Evolutionary conservation across 768 basidiomycete species (phyloP), one percentile per base, ranked within the genome.

Genomic region (Boletus reticulatus): DNA sequence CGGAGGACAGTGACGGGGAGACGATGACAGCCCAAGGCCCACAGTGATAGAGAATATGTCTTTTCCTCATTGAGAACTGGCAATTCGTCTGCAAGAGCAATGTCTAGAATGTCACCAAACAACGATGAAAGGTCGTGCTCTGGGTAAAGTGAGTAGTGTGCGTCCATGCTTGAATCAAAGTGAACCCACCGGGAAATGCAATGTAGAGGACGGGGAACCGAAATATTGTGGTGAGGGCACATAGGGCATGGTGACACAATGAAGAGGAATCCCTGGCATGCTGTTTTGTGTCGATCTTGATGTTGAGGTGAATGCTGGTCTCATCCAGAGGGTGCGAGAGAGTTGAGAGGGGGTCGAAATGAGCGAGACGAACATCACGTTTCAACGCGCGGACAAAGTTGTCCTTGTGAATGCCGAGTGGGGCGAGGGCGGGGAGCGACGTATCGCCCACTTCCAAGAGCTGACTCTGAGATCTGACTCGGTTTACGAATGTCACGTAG

Each of bases 161-260:
- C 11, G 22, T 31, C 22, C 19, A 19, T 6, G 22, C 20, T 20
- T 14, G 48, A 20, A 49, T 16, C 12, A 16, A 42, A 47, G 2
- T 19, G 22, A n/a, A 74, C 82, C 39, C 61, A 88, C 87, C 68
- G 14, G 77, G 55, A 61, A 88, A 83, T 44, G 76, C 63, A 13
- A 70, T 62, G 69, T 76, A 72, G 55, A 87, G 59, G 19, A 69
- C 60, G 17, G 73, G 73, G 55, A 80, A 77, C n/a, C 71, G 72
- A 60, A 85, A 77, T 51, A 88, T 72, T 48, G 76, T 75, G 6
- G 82, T 77, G 39, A 82, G 58, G 46, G 81, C 66, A 57, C 78
- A 75, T 29, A 89, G 71, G 4, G 84, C 80, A 56, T 79, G 70
- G 29, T 82, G 79, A 56, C 79, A 83, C n/a, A 88, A 63, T 3